Evolutionary conservation across 495 filamentous ascomycete genomes (phyloP).

Genomic region (Lasiosphaeria hispida): DNA sequence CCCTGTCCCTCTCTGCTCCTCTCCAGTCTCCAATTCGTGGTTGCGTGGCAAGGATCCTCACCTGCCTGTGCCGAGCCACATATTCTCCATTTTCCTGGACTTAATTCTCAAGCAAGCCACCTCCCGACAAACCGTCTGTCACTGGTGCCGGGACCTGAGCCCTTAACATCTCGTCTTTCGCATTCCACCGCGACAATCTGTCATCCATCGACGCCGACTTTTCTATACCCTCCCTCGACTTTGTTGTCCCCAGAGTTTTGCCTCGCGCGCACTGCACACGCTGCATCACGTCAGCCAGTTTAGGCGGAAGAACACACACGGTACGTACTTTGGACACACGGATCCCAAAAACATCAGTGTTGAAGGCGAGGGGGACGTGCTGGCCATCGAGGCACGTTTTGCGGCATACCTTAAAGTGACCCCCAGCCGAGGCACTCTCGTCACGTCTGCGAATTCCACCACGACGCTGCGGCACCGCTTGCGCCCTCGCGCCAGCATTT

Average conservation of each 20-base stretch:
- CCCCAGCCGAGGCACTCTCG: background rate
- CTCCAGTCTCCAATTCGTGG: slow-evolving; percentile 8
- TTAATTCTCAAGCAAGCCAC: slow-evolving; percentile 20
- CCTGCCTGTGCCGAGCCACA: slow-evolving; percentile 30
- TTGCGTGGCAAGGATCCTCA: slow-evolving; percentile 18
- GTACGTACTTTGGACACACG: slow-evolving; percentile 21
- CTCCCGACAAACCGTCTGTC: slow-evolving; percentile 10
- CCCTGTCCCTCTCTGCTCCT: slow-evolving; percentile 14
- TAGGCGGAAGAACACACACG: slow-evolving; percentile 15
- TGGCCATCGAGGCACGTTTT: slow-evolving; percentile 2
- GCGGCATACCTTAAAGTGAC: background rate
- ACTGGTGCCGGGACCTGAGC: slow-evolving; percentile 6
- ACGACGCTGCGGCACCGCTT: background rate
- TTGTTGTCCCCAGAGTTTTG: background rate
- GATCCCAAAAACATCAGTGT: slow-evolving; percentile 21
- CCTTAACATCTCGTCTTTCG: slow-evolving; percentile 7
- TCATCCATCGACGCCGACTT: background rate
- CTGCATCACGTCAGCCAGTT: slow-evolving; percentile 5
- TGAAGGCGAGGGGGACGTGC: slow-evolving; percentile 14
- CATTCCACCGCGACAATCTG: slow-evolving; percentile 9
- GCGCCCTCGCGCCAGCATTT: no score
- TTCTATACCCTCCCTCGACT: background rate
- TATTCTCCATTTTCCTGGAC: slow-evolving; percentile 21
- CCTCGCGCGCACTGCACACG: slow-evolving; percentile 7
- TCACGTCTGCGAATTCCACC: background rate